phyloP scores from a whole-genome alignment of 2,329 filamentous ascomycete genomes.

The Chaetoscypha palmicola region DNA sequence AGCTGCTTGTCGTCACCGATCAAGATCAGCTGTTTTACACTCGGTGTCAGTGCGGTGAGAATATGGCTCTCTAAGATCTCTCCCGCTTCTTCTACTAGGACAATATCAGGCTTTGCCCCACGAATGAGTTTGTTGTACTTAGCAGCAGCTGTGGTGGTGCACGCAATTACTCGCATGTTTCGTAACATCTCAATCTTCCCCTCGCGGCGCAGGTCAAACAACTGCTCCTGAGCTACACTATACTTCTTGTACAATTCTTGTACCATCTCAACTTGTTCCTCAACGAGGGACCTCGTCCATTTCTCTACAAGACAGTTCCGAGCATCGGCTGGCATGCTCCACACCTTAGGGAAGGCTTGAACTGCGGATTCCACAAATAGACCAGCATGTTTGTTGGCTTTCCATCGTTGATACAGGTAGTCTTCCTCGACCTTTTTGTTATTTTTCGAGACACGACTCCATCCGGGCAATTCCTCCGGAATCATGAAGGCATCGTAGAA shows the following conservation, averaged over 20 bases:
- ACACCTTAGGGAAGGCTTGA: constrained; percentile 28
- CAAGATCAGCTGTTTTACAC: constrained; percentile 56
- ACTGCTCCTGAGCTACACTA: constrained; percentile 35
- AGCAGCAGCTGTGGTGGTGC: constrained; percentile 64
- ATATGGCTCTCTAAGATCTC: constrained; percentile 66
- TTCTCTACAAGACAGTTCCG: constrained; percentile 33
- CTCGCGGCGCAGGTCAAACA: constrained; percentile 40
- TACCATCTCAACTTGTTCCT: constrained; percentile 44
- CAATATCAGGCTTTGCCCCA: constrained; percentile 47
- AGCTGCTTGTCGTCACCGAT: constrained; percentile 72
- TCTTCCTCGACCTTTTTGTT: constrained; percentile 38
- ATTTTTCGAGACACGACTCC: constrained; percentile 37
- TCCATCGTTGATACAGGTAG: constrained; percentile 52
- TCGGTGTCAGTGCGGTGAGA: constrained; percentile 48
- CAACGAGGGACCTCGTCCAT: constrained; percentile 41
- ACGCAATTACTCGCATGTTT: constrained; percentile 56
- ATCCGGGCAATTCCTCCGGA: constrained; percentile 38
- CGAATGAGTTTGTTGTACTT: constrained; percentile 51
- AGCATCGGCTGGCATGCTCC: constrained; percentile 39
- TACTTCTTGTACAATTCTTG: constrained; percentile 34
- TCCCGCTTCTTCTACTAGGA: constrained; percentile 63
- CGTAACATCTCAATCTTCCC: constrained; percentile 38
- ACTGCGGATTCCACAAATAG: not conserved
- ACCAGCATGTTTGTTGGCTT: constrained; percentile 19
- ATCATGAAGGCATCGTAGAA: constrained; percentile 52